Evolutionary conservation across 495 filamentous ascomycete species (phyloP), one percentile per base, ranked within the genome.

Genomic region (Annulohypoxylon bovei): DNA sequence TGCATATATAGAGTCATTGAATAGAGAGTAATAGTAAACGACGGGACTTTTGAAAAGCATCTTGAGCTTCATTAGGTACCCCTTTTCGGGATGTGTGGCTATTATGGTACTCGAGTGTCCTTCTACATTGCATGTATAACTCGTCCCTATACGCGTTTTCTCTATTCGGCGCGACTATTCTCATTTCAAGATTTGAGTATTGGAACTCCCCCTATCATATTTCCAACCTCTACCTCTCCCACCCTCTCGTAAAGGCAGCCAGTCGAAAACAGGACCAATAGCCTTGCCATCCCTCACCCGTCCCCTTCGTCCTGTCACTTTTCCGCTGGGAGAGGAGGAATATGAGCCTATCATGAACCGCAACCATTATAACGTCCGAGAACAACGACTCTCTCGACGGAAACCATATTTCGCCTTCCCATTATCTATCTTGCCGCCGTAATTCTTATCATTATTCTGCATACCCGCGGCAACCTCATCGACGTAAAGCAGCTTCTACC

Each of bases 1-100:
- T 64, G 54, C 60, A 69, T 63, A 39, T 30, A n/a, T 12, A n/a
- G n/a, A 33, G 47, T 32, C 28, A 35, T 30, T 52, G 25, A 27
- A 35, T 7, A 52, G 33, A 63, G 40, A 23, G 18, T 53, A 22
- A 25, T 52, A 69, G 35, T 52, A 25, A 53, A 53, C 12, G 25
- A n/a, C 33, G 14, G 35, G 14, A 35, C 32, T 22, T 28, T 30
- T 52, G 46, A 53, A 28, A 1, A 33, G 40, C 27, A 57, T 47
- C 16, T 65, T 27, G 40, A 46, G 28, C 44, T 42, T 40, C 53
- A 32, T n/a, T 54, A n/a, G n/a, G n/a, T n/a, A 35, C 33, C 53
- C 25, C 12, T 18, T 53, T 53, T 32, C 32, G 12, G 32, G 16
- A 40, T 11, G 12, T 9, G 20, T 25, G 25, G 14, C 9, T 42